Evolutionary conservation across 139 green algal species (phyloP), one percentile per base, ranked within the genome.

Genomic region (Chlorella sp.): DNA sequence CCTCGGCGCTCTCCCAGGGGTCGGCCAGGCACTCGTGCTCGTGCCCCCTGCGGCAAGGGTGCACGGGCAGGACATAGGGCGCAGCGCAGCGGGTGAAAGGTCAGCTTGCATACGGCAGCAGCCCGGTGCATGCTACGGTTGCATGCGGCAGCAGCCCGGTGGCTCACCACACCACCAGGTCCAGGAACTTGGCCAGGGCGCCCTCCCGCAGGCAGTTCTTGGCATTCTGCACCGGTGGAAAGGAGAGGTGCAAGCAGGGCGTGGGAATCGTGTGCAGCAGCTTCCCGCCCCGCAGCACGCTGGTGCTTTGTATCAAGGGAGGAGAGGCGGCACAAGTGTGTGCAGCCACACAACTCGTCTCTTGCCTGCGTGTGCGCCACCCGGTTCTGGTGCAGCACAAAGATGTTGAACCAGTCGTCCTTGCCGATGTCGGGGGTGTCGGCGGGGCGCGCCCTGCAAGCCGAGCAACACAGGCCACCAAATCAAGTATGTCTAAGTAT

Each of bases 301-400:
- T n/a, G n/a, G n/a, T 25, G 28, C 25, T 71, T 11, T 51, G 44
- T 9, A 51, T 51, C 44, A 51, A 51, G 44, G 44, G 44, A 6
- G 44, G 44, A 51, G n/a, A n/a, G n/a, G n/a, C n/a, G n/a, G n/a
- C n/a, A n/a, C n/a, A n/a, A n/a, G n/a, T n/a, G n/a, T n/a, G n/a
- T n/a, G n/a, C n/a, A n/a, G n/a, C n/a, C n/a, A n/a, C n/a, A n/a
- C n/a, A n/a, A n/a, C n/a, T n/a, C n/a, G n/a, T n/a, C n/a, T 7
- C 44, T 11, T 44, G 72, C 81, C 81, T 82, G 71, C 26, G 75
- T 60, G 84, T 96, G 94, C 44, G 90, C 74, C 81, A 96, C 91
- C 30, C 95, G 88, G 90, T 99, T 99, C 89, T 99, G 97, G 89
- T 99, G 97, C 87, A 99, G 89, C 55, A 98, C 92, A 73, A 99